Evolutionary conservation across 2,329 filamentous ascomycete genomes (phyloP), one percentile per base, ranked within the genome.

Genomic region (Cordyceps javanica): DNA sequence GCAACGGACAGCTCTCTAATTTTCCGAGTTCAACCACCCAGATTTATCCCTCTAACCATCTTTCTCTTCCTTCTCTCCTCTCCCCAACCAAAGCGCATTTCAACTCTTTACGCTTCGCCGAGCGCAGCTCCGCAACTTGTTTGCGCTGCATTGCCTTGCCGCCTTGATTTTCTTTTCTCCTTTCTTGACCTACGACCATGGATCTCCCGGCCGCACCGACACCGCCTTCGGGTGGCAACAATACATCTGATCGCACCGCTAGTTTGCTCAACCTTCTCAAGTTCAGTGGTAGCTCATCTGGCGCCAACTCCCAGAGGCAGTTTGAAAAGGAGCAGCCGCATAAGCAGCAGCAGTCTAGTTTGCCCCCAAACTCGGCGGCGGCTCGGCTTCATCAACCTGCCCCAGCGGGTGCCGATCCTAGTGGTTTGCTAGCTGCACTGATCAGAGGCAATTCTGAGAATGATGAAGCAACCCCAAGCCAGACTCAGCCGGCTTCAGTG

Each of bases 231-330:
- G 61, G 57, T 61, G 69, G 68, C 63, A 69, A 70, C 64, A 68
- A 72, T 68, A 69, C 69, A 4, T 69, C 71, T 53, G 78, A 81
- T 54, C 79, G 80, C 64, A 82, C 79, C 42, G 73, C 77, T 58
- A 82, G 80, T 62, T 67, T 86, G 64, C 72, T 86, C 66, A 85
- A 82, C 63, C 73, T 86, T 57, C 77, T 86, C 68, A 86, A 86
- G 74, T 85, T 83, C 65, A 82, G 77, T 62, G 73, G 75, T 46
- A 70, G 71, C 50, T 62, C 67, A 32, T 60, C 62, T 46, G 66
- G 63, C 56, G 64, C 63, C 55, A 66, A 67, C 48, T 60, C 65
- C 19, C 73, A 59, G 57, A 57, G 45, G 55, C 55, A 44, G 46
- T 38, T 57, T 38, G 55, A 57, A 45, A 57, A 51, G 32, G 38